Evolutionary conservation across 2,329 filamentous ascomycete species (phyloP).

Genomic region (Dactylonectria estremocensis): DNA sequence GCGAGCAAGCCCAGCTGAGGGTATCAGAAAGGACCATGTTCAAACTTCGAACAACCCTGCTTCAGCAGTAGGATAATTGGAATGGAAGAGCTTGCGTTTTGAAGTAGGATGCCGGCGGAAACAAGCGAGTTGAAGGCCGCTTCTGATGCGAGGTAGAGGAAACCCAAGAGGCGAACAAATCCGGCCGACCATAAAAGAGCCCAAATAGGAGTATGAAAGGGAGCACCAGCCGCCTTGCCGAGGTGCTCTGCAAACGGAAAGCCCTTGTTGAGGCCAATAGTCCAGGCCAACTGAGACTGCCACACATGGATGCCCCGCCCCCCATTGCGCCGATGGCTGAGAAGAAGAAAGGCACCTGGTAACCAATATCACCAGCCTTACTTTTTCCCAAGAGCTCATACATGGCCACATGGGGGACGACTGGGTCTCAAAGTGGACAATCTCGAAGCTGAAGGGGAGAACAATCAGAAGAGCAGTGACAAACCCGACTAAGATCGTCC

Average conservation of each 20-base stretch:
- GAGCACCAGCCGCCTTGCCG: background rate
- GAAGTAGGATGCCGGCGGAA: background rate
- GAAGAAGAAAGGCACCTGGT: background rate
- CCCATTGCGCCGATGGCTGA: background rate
- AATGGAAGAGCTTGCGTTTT: constrained; percentile 15
- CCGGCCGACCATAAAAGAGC: constrained; percentile 7
- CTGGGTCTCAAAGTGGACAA: background rate
- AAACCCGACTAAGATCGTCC: constrained; percentile 8
- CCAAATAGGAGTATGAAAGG: background rate
- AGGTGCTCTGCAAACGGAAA: constrained; percentile 15
- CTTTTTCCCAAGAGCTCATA: too few relatives aligned
- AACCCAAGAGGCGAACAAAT: constrained; percentile 3
- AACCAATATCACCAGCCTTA: background rate
- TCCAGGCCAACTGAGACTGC: constrained; percentile 25
- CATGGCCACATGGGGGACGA: too few relatives aligned
- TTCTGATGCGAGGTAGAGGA: constrained; percentile 13
- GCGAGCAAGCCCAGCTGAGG: constrained; percentile 4
- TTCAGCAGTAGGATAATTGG: background rate
- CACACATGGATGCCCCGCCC: constrained; percentile 16
- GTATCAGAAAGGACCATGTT: constrained; percentile 19
- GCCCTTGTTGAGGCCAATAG: constrained; percentile 10
- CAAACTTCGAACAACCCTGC: background rate
- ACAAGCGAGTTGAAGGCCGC: constrained; percentile 22
- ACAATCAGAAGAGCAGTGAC: constrained; percentile 15
- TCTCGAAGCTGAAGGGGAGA: constrained; percentile 11